phyloP scores from a whole-genome alignment of 2,329 filamentous ascomycete genomes.

The Neofusicoccum sp. region DNA sequence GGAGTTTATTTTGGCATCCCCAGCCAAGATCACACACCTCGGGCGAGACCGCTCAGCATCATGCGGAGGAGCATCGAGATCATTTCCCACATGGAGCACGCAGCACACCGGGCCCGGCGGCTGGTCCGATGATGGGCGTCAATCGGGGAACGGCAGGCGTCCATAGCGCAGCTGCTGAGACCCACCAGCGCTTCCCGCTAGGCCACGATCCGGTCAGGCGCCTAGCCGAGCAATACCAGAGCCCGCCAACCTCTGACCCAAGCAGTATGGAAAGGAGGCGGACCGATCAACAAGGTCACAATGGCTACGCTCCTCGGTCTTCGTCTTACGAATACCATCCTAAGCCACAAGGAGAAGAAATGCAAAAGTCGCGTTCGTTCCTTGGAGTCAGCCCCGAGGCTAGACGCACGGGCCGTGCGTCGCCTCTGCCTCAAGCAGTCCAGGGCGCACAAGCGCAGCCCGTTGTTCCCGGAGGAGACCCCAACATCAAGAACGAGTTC shows the following conservation, averaged over 20 bases:
- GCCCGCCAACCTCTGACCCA: constrained; percentile 39
- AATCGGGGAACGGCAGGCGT: not conserved
- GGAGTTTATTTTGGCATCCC: constrained; percentile 32
- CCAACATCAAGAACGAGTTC: constrained; percentile 91
- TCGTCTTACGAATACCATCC: constrained; percentile 38
- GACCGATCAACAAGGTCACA: constrained; percentile 36
- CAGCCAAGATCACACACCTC: constrained; percentile 27
- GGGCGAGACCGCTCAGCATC: constrained; percentile 29
- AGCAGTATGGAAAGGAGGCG: constrained; percentile 33
- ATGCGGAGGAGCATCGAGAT: constrained; percentile 31
- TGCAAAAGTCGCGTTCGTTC: constrained; percentile 63
- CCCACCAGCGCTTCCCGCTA: constrained; percentile 20
- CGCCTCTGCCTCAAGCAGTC: constrained; percentile 87
- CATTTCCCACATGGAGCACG: constrained; percentile 15
- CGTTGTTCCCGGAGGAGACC: constrained; percentile 75
- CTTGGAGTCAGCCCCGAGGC: constrained; percentile 72
- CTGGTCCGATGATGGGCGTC: constrained; percentile 6
- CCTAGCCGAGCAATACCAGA: constrained; percentile 38
- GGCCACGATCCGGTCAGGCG: constrained; percentile 35
- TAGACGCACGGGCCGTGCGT: constrained; percentile 78
- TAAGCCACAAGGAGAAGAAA: constrained; percentile 50
- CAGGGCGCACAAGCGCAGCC: constrained; percentile 85
- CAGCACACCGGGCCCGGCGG: not conserved
- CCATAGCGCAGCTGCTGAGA: constrained; percentile 5
- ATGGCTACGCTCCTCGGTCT: constrained; percentile 28